Base-by-base conservation (phyloP, 2,329 filamentous ascomycete genomes). In the Calonectria fujianensis region DNA sequence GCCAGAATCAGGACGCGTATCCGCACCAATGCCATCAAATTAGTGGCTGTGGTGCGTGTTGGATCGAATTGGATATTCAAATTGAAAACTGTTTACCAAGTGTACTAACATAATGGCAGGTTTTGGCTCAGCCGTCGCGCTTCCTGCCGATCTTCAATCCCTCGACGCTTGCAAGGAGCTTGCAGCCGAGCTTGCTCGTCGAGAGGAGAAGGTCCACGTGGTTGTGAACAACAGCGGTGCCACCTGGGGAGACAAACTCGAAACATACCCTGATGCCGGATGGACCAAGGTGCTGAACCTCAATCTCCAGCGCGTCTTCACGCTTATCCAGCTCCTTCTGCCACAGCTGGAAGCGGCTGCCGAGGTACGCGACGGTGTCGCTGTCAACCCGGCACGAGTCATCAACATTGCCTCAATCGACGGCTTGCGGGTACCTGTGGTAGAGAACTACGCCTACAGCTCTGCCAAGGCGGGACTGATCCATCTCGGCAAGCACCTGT, bases 231-330 rank as follows among this genome's bases (percentile, higher is more conserved):
- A 94, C 85, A 89, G 87, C 59, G 92, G 92, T 77, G 90, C 89
- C 48, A 90, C 91, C 74, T 94, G 92, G 92, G 92, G 91, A 80
- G 91, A 88, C 52, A 82, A 87, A 24, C 89, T 91, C 80, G 91
- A 91, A 72, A 84, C 85, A 11, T 93, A 92, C 82, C 92, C 92
- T 1, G 90, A 91, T 79, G 70, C 81, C 13, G 89, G 89, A 20
- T 93, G 90, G 91, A 88, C 86, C 35, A 89, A 90, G 78, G 88
- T 93, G 37, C 85, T 93, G 4, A 92, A 90, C 63, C 89, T 94
- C 31, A 94, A 94, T 84, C 86, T 94, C 74, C 91, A 94, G 82
- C 92, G 91, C 80, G 93, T 92, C 75, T 93, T 93, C 84, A 92
- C 91, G 39, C 87, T 94, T 54, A 93, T 91, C 1, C 92, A 93